These are phyloP conservation scores for Phialophora tarda DNA, from an alignment of 2,329 filamentous ascomycete species.

Conservation along the genomic window DNA sequence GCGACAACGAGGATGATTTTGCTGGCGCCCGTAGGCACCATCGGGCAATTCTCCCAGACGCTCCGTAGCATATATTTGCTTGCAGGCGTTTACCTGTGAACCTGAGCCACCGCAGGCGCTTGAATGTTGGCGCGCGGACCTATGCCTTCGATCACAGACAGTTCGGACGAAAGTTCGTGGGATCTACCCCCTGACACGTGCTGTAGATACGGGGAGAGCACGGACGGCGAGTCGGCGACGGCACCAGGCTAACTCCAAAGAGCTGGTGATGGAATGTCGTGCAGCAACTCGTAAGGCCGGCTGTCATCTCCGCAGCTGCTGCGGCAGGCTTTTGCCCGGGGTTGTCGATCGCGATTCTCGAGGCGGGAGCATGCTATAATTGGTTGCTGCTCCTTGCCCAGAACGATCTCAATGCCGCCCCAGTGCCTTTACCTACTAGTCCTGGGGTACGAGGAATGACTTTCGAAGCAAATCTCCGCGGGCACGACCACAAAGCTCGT, in stretches of 20 bases:
- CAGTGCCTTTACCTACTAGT: too few relatives aligned
- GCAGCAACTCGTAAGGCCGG: slow-evolving; percentile 3
- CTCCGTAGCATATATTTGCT: not conserved
- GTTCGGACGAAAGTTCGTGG: not conserved
- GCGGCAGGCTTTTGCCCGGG: slow-evolving; percentile 3
- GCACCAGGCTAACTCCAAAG: not conserved
- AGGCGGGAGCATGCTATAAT: not conserved
- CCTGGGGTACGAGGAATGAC: not conserved
- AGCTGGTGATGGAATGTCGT: slow-evolving; percentile 1
- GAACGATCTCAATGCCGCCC: not conserved
- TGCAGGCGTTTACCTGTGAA: not conserved
- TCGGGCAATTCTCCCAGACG: not conserved
- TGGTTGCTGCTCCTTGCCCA: not conserved
- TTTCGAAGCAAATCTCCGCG: not conserved
- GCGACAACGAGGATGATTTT: not conserved
- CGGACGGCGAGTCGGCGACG: not conserved
- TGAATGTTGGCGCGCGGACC: not conserved
- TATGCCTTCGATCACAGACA: not conserved
- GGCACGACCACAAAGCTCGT: not conserved
- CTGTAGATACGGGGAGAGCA: not conserved
- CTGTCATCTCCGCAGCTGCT: slow-evolving; percentile 19
- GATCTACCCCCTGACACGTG: slow-evolving; percentile 1
- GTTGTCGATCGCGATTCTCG: slow-evolving; percentile 8
- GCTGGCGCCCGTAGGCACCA: not conserved
- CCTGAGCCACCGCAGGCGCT: not conserved